Base-by-base conservation (phyloP, 192 early-diverging fungal species). In the Entophlyctis helioformis region DNA sequence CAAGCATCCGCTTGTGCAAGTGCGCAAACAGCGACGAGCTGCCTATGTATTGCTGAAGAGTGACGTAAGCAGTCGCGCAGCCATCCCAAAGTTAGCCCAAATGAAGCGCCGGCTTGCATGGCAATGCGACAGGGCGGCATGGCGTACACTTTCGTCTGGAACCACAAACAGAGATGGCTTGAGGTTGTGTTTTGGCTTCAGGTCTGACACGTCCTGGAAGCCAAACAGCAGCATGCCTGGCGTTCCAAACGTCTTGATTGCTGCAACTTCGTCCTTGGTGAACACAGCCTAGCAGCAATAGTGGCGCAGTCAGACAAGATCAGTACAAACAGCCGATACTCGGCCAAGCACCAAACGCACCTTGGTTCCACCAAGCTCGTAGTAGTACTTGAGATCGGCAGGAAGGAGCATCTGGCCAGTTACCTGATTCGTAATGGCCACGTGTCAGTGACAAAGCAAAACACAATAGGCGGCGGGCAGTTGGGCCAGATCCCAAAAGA, bases 141-240 rank as follows among this genome's bases (percentile, higher is more conserved):
- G 16, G 27, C 45, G 39, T 61, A 83, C 82, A 16, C 18, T 43
- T 39, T 89, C 85, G 51, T 87, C 83, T 8, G 87, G 85, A 48
- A 76, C 78, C 22, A 90, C 56, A 53, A 90, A 86, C 37, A 67
- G 59, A 10, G 79, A 52, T 42, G 81, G 80, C 21, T 35, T 58
- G 44, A 90, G 50, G 44, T 84, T 84, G 49, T 80, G 62, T 23
- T 86, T 62, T 32, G 56, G 44, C 15, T 68, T 61, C 6, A 83
- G 50, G 6, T 46, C 42, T 22, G 13, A 42, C 9, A 35, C 51
- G 13, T 68, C 59, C 45, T 84, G 81, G 64, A 90, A 90, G 8
- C 87, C 87, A 25, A 90, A 57, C n/a, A 87, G 38, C 1, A 54
- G 53, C 12, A 89, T 7, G 13, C 81, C 86, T 67, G 57, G 80